A percentile compares a stretch with the other conserved stretches of the same genome.
Evolutionary conservation across 2,329 filamentous ascomycete genomes (phyloP).

Genomic region (Microdochium trichocladiopsis): DNA sequence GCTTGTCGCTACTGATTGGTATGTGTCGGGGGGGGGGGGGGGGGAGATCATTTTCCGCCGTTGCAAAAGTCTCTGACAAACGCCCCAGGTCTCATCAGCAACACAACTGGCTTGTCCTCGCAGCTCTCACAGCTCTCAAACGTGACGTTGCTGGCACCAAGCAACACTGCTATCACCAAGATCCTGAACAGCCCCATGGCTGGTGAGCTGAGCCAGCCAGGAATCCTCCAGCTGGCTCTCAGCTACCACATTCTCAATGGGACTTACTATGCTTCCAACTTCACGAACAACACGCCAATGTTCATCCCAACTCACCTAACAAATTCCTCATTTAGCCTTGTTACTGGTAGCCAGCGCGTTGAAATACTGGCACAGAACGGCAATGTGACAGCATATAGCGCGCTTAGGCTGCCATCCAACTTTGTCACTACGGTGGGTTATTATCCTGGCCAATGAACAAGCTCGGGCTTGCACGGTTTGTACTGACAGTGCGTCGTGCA

Average conservation of each 20-base stretch:
- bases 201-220: slow-evolving; percentile 10
- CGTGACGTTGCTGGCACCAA: slow-evolving; percentile 52
- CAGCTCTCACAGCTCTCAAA: slow-evolving; percentile 23
- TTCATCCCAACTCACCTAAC: slow-evolving; percentile 37
- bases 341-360: slow-evolving; percentile 53
- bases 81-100: slow-evolving; percentile 9
- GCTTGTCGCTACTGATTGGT: slow-evolving; percentile 10
- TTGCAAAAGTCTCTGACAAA: too few relatives aligned
- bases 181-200: slow-evolving; percentile 25
- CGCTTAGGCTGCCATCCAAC: slow-evolving; percentile 38
- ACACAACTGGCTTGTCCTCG: slow-evolving; percentile 7
- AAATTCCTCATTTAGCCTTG: slow-evolving; percentile 44
- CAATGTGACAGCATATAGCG: slow-evolving; percentile 43
- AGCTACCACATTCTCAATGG: slow-evolving; percentile 54
- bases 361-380: slow-evolving; percentile 31
- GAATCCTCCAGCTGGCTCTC: slow-evolving; percentile 33
- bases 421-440: slow-evolving; percentile 41
- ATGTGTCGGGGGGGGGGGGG: too few relatives aligned
- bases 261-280: slow-evolving; percentile 25
- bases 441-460: too few relatives aligned
- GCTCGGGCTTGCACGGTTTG: too few relatives aligned
- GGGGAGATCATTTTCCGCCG: too few relatives aligned
- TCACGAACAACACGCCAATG: slow-evolving; percentile 14
- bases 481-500: too few relatives aligned
- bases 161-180: slow-evolving; percentile 38